Percentiles rank a stretch among this genome's conserved stretches.
Conservation (phyloP, 352 stramenopile genomes). For the Poterioochromonas sp. region DNA sequence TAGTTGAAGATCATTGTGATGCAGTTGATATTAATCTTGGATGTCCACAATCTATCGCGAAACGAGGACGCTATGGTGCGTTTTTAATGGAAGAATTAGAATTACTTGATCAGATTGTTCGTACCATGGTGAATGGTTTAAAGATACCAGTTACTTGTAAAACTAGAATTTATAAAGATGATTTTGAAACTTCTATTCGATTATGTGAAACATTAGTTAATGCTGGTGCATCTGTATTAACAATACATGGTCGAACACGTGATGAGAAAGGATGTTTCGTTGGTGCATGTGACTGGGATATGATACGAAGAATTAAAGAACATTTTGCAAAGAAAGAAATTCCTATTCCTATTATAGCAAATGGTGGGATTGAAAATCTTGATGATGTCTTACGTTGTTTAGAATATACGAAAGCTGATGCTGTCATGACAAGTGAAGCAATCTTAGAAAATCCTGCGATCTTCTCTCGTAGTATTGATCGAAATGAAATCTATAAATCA, state of each 20-base stretch:
- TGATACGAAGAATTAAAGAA: constrained; percentile 41
- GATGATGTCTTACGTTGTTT: constrained; percentile 77
- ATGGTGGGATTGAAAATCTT: constrained; percentile 82
- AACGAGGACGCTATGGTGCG: constrained; percentile 83
- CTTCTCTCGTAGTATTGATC: constrained; percentile 48
- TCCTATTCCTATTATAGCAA: constrained; percentile 66
- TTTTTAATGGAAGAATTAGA: constrained; percentile 86
- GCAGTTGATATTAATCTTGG: constrained; percentile 91
- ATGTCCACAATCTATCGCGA: constrained; percentile 90
- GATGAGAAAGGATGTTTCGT: constrained; percentile 74
- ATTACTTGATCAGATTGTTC: constrained; percentile 46
- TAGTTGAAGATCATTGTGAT: constrained; percentile 74
- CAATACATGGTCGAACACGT: constrained; percentile 77
- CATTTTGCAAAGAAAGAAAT: neutral
- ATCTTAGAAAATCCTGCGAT: constrained; percentile 88
- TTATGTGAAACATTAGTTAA: constrained; percentile 24
- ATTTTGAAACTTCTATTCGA: constrained; percentile 52
- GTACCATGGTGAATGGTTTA: constrained; percentile 2
- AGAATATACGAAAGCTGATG: constrained; percentile 72
- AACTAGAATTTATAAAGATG: constrained; percentile 66
- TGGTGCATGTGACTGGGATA: constrained; percentile 39
- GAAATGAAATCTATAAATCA: neutral
- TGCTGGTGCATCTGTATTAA: constrained; percentile 61
- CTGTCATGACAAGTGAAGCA: constrained; percentile 88
- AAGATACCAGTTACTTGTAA: constrained; percentile 60